phyloP scores from a whole-genome alignment of 345 rosid genomes.

The Salix viminalis region DNA sequence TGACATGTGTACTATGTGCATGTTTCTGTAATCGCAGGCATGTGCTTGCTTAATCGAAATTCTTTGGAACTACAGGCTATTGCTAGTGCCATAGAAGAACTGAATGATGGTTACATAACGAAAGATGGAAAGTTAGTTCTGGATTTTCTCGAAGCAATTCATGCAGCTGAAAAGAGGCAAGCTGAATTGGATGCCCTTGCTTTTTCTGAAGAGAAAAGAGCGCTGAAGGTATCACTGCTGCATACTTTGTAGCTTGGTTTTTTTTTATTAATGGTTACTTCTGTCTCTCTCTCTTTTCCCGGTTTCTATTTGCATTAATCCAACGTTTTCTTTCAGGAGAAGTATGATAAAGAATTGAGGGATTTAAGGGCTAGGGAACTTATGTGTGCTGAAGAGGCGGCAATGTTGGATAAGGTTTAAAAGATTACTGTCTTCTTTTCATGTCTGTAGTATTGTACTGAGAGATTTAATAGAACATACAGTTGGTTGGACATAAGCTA shows the following conservation, averaged over 20 bases:
- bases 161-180: slow-evolving; percentile 84
- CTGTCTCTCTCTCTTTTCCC: neutral
- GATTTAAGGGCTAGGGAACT: slow-evolving; percentile 89
- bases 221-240: slow-evolving; percentile 54
- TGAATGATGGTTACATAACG: slow-evolving; percentile 45
- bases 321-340: slow-evolving; percentile 44
- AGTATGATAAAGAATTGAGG: slow-evolving; percentile 81
- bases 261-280: slow-evolving; percentile 6
- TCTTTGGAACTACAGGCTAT: slow-evolving; percentile 43
- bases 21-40: neutral
- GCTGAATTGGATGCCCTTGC: slow-evolving; percentile 77
- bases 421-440: slow-evolving; percentile 11
- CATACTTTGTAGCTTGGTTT: slow-evolving; percentile 3
- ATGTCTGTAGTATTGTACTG: neutral
- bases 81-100: slow-evolving; percentile 46
- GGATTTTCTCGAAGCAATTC: slow-evolving; percentile 83
- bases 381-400: slow-evolving; percentile 94
- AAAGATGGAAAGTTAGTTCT: slow-evolving; percentile 74
- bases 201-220: slow-evolving; percentile 66
- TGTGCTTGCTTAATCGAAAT: neutral
- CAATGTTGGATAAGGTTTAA: slow-evolving; percentile 84
- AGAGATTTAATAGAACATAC: neutral
- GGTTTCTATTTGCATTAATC: neutral
- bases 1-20: slow-evolving; percentile 4
- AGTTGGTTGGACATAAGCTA: neutral